Percentiles rank a stretch among this genome's conserved stretches.
These are phyloP conservation scores for Rutstroemia sydowiana DNA, from an alignment of 2,329 filamentous ascomycete genomes.

Conservation along the genomic window DNA sequence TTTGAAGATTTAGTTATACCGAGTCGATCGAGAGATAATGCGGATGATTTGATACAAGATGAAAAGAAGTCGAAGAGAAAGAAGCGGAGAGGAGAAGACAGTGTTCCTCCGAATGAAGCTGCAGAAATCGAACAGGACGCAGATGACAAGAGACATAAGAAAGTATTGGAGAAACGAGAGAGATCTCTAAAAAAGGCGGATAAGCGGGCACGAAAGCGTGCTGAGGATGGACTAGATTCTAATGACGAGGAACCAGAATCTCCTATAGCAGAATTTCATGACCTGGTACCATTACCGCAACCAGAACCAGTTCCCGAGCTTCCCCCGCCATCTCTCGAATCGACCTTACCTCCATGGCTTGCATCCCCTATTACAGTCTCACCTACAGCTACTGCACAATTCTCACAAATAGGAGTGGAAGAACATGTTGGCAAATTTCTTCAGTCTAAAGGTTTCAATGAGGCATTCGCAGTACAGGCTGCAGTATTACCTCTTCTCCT, in stretches of 20 bases:
- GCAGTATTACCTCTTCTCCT: slow-evolving; percentile 74
- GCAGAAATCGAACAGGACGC: background rate
- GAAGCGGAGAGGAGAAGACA: background rate
- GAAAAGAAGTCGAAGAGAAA: slow-evolving; percentile 1
- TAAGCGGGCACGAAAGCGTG: slow-evolving; percentile 32
- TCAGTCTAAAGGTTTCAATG: slow-evolving; percentile 57
- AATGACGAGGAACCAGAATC: slow-evolving; percentile 24
- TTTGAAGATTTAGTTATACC: background rate
- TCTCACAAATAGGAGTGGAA: slow-evolving; percentile 57
- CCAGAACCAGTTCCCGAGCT: slow-evolving; percentile 55
- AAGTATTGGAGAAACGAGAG: slow-evolving; percentile 46
- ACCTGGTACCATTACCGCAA: slow-evolving; percentile 75
- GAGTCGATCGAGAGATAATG: background rate
- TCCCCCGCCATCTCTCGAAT: slow-evolving; percentile 57
- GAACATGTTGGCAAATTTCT: slow-evolving; percentile 54
- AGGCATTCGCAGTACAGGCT: slow-evolving; percentile 74
- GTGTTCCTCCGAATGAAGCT: background rate
- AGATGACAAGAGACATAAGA: slow-evolving; percentile 30
- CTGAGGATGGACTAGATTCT: slow-evolving; percentile 22
- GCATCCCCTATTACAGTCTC: slow-evolving; percentile 65
- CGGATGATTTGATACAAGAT: slow-evolving; percentile 1
- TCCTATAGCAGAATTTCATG: slow-evolving; percentile 54
- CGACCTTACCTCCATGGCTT: slow-evolving; percentile 76
- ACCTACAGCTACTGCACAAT: slow-evolving; percentile 51
- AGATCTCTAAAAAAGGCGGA: slow-evolving; percentile 46